Evolutionary conservation across 2,329 filamentous ascomycete species (phyloP).

Genomic region (Penicillium janthinellum): DNA sequence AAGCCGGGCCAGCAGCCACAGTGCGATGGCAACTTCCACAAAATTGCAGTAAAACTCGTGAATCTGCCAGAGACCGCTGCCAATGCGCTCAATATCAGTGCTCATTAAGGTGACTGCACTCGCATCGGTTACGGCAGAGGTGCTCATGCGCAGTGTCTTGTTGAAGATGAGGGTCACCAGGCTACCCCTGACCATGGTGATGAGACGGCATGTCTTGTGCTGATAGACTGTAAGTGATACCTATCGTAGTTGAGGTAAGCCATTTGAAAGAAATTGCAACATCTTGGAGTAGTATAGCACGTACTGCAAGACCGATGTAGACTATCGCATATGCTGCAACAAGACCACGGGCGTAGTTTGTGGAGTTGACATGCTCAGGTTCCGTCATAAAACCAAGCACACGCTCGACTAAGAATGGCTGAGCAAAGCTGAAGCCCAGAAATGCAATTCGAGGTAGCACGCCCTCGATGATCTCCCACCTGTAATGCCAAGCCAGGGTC

Average conservation of each 20-base stretch:
- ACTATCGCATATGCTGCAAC: constrained; percentile 42
- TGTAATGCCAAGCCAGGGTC: constrained; percentile 22
- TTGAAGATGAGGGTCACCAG: constrained; percentile 51
- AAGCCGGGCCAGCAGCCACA: constrained; percentile 18
- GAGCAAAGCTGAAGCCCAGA: constrained; percentile 48
- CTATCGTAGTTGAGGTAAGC: constrained; percentile 13
- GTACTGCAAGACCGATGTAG: constrained; percentile 43
- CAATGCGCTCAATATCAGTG: constrained; percentile 46
- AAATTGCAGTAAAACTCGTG: constrained; percentile 23
- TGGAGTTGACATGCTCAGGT: constrained; percentile 22
- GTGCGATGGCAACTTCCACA: constrained; percentile 15
- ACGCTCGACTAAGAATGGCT: constrained; percentile 48
- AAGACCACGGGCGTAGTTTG: constrained; percentile 38
- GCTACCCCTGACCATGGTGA: constrained; percentile 43
- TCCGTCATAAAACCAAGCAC: constrained; percentile 24
- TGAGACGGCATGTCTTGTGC: constrained; percentile 39
- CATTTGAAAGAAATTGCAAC: neutral
- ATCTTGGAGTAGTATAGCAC: constrained; percentile 5
- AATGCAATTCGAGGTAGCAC: constrained; percentile 44
- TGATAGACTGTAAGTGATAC: constrained; percentile 35
- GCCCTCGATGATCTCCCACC: constrained; percentile 20
- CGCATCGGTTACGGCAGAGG: constrained; percentile 37
- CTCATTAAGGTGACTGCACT: constrained; percentile 52
- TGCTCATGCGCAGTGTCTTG: constrained; percentile 45
- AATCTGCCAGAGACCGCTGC: constrained; percentile 13